phyloP scores from a whole-genome alignment of 2,329 filamentous ascomycete genomes.

The Ceratocystis alfenasii region DNA sequence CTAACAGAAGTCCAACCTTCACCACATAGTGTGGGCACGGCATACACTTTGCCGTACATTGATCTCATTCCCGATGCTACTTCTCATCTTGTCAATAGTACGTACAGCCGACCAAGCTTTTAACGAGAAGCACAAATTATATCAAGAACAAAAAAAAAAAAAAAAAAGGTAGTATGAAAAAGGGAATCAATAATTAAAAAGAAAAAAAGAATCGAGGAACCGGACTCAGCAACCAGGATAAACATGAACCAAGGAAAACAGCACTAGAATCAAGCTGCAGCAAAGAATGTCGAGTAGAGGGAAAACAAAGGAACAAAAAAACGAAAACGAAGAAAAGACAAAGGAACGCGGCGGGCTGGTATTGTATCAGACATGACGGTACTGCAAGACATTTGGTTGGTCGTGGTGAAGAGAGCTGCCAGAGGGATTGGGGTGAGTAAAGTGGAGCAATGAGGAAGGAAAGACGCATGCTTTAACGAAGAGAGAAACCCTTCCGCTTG shows the following conservation, averaged over 20 bases:
- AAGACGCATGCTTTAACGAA: slow-evolving; percentile 53
- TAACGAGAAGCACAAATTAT: slow-evolving; percentile 15
- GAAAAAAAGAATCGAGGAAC: slow-evolving; percentile 19
- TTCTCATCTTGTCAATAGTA: not conserved
- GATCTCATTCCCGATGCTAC: not conserved
- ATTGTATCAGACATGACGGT: slow-evolving; percentile 47
- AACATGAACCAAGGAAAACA: slow-evolving; percentile 25
- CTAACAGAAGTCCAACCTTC: not conserved
- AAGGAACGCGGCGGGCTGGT: slow-evolving; percentile 44
- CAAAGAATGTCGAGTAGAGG: slow-evolving; percentile 30
- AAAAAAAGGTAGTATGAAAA: slow-evolving; percentile 15
- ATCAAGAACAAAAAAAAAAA: slow-evolving; percentile 16
- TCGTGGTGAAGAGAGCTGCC: slow-evolving; percentile 35
- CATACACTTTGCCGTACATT: not conserved
- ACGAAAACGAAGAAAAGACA: slow-evolving; percentile 36
- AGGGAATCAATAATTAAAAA: slow-evolving; percentile 24
- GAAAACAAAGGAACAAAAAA: slow-evolving; percentile 32
- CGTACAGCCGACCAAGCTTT: not conserved
- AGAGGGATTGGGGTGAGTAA: slow-evolving; percentile 17
- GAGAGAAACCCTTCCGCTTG: slow-evolving; percentile 98
- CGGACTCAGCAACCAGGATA: slow-evolving; percentile 18
- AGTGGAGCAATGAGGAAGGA: slow-evolving; percentile 23
- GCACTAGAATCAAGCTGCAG: slow-evolving; percentile 19
- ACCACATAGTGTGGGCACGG: not conserved
- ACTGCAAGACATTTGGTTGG: slow-evolving; percentile 40